These are phyloP conservation scores for Drosera spatulata DNA, from an alignment of 179 eudicot genomes.

Conservation along the genomic window DNA sequence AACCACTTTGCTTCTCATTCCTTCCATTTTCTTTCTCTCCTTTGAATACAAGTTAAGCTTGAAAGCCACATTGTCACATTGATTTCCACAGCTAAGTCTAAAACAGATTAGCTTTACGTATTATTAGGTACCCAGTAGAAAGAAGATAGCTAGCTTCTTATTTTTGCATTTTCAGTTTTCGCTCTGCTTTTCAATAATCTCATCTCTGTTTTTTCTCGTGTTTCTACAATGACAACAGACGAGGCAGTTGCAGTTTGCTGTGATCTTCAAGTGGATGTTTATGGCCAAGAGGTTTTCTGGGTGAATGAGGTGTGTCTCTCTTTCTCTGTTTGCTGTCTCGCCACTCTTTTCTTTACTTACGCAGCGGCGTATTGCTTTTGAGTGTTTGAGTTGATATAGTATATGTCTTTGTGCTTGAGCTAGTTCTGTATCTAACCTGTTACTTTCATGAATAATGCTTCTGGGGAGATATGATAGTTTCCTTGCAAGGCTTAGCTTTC, in stretches of 20 bases:
- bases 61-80: background rate
- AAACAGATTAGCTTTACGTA: no score
- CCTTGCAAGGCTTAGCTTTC: no score
- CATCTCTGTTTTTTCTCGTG: background rate
- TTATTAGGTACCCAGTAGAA: background rate
- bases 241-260: conserved; percentile 4
- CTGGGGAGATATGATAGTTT: no score
- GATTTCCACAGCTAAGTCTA: background rate
- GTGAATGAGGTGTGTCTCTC: conserved; percentile 17
- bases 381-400: no score
- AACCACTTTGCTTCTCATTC: conserved; percentile 6
- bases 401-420: no score
- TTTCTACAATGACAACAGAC: conserved; percentile 2
- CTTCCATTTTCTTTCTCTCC: background rate
- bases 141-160: conserved; percentile 17
- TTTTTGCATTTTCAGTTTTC: conserved; percentile 3
- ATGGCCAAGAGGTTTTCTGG: conserved; percentile 24
- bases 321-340: background rate
- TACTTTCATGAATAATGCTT: no score
- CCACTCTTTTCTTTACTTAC: background rate
- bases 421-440: no score
- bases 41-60: background rate
- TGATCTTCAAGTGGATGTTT: conserved; percentile 26
- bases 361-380: background rate
- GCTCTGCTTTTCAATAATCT: conserved; percentile 1